Percentiles rank a stretch among this genome's conserved stretches.
phyloP scores from a whole-genome alignment of 805 yeast genomes.

The Scheffersomyces coipomensis region DNA sequence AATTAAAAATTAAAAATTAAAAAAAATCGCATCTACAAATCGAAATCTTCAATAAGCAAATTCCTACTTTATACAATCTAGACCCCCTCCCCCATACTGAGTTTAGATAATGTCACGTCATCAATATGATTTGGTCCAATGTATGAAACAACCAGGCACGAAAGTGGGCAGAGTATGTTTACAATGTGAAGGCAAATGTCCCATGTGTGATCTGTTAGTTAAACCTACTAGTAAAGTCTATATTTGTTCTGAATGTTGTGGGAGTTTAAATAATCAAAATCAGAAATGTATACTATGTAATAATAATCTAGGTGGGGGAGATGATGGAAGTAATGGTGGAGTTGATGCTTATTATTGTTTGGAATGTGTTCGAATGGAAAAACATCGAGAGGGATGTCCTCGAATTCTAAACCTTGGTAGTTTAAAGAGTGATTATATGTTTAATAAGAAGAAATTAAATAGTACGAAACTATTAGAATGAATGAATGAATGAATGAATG shows the following conservation, averaged over 20 bases:
- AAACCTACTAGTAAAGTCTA: slow-evolving; percentile 65
- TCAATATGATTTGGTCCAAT: slow-evolving; percentile 79
- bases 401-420: slow-evolving; percentile 77
- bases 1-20: too few relatives aligned
- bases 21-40: too few relatives aligned
- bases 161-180: slow-evolving; percentile 70
- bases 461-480: too few relatives aligned
- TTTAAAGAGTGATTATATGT: slow-evolving; percentile 64
- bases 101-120: slow-evolving; percentile 87
- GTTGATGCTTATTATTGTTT: slow-evolving; percentile 71
- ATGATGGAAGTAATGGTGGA: slow-evolving; percentile 41
- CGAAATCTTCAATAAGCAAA: too few relatives aligned
- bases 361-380: slow-evolving; percentile 78
- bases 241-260: slow-evolving; percentile 85
- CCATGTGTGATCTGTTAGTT: slow-evolving; percentile 83
- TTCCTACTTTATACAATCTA: too few relatives aligned
- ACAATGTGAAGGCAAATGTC: slow-evolving; percentile 90
- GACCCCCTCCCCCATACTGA: too few relatives aligned
- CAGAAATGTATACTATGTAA: slow-evolving; percentile 78
- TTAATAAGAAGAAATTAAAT: slow-evolving; percentile 43
- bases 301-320: slow-evolving; percentile 54
- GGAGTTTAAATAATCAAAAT: slow-evolving; percentile 45
- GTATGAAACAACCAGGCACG: slow-evolving; percentile 83
- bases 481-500: too few relatives aligned
- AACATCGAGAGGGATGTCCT: slow-evolving; percentile 92